Evolutionary conservation across 2,329 filamentous ascomycete species (phyloP), one percentile per base, ranked within the genome.

Genomic region (Ambrosiella cleistominuta): DNA sequence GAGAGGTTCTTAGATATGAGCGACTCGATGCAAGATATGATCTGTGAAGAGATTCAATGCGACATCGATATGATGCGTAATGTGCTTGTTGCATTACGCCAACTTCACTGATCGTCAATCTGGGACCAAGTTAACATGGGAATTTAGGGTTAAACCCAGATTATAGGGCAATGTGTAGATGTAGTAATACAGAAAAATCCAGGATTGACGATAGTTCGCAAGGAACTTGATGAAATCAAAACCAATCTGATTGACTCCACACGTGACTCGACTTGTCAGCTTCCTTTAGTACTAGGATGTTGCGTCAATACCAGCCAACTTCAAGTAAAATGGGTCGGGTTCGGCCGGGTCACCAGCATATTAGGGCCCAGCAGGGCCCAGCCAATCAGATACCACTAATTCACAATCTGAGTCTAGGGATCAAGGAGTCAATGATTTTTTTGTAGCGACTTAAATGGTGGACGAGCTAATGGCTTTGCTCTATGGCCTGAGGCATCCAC

Each of bases 1-100:
- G 91, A 97, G 70, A 71, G 80, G 56, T 96, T 96, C 66, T 69
- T 97, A 63, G 83, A 89, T 62, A 72, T 86, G 62, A 74, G 78
- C 51, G 80, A 83, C 58, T 72, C 73, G 42, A 70, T 70, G 45
- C 81, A 83, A 69, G 72, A 71, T 63, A 67, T 70, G 57, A 72
- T 78, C 54, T 81, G 72, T 59, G 67, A 74, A 67, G 81, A 73
- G 54, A 75, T 76, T 17, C 7, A 27, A 27, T 15, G 11, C 63
- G 84, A 73, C 73, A 69, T 87, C 62, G 76, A 83, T 68, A 67
- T 81, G 72, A 77, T 85, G 70, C 73, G 81, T 54, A 78, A 77
- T 56, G 65, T 81, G 57, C 72, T 85, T 1, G 81, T 84, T 64
- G 78, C 81, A 65, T 66, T 86, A 60, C 78, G 78, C 67, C 72